These are phyloP conservation scores for Chrysosporium keratinophilum DNA, from an alignment of 2,329 filamentous ascomycete genomes.

Conservation along the genomic window DNA sequence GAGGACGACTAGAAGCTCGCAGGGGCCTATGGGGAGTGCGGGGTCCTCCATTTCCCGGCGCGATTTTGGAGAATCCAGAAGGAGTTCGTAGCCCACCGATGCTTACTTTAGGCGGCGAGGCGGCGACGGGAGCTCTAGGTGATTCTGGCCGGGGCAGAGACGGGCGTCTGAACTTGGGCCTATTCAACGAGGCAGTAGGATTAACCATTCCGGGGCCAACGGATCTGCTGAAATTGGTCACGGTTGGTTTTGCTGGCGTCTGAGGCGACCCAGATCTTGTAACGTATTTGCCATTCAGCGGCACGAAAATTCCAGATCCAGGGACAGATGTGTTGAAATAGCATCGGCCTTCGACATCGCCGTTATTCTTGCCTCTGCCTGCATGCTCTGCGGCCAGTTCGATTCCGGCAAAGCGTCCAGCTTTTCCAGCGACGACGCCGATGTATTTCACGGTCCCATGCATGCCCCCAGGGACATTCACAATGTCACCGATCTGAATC, in stretches of 20 bases:
- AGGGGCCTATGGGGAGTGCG: constrained; percentile 33
- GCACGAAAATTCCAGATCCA: constrained; percentile 87
- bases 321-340: constrained; percentile 75
- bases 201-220: constrained; percentile 67
- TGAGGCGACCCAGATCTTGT: constrained; percentile 59
- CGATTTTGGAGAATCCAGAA: constrained; percentile 36
- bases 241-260: constrained; percentile 51
- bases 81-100: constrained; percentile 47
- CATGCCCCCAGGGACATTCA: constrained; percentile 92
- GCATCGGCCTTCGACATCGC: constrained; percentile 74
- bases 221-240: constrained; percentile 80
- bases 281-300: constrained; percentile 58
- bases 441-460: constrained; percentile 80
- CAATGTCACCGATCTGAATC: constrained; percentile 66
- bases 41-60: constrained; percentile 30
- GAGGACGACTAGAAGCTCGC: constrained; percentile 27
- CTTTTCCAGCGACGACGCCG: constrained; percentile 76
- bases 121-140: constrained; percentile 45
- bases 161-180: constrained; percentile 53
- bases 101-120: constrained; percentile 46
- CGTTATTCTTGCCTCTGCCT: constrained; percentile 80
- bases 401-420: constrained; percentile 82
- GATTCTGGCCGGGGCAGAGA: constrained; percentile 85
- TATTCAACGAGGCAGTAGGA: constrained; percentile 53
- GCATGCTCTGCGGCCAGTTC: constrained; percentile 77